Conservation (phyloP, 495 filamentous ascomycete genomes). For the Aspergillus steynii region DNA sequence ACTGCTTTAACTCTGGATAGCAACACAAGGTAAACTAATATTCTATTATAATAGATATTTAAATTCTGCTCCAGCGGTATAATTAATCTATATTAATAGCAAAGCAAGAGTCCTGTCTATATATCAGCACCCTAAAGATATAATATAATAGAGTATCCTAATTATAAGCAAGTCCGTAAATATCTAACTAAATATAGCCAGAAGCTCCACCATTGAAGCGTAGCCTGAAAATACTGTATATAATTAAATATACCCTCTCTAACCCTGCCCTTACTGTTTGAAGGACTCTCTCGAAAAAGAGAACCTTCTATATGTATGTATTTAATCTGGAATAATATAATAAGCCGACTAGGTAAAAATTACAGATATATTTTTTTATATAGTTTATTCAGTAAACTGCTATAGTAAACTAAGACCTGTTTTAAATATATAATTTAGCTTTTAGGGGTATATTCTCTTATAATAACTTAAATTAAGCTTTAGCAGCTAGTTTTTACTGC, state of each 20-base stretch:
- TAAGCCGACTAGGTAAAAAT: background rate
- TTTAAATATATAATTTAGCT: background rate
- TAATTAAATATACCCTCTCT: background rate
- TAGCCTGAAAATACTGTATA: background rate
- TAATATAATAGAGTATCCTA: background rate
- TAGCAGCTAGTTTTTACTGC: background rate
- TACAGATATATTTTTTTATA: background rate
- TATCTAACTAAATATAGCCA: background rate
- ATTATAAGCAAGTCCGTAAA: background rate
- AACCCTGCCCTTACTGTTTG: background rate
- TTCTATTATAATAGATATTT: no score
- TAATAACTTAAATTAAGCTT: background rate
- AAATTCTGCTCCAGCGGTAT: no score
- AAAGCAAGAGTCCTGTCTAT: no score
- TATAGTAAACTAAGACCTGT: background rate
- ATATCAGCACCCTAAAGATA: no score
- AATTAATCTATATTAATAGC: no score
- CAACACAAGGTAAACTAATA: no score
- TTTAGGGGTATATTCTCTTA: background rate
- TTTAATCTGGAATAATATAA: background rate
- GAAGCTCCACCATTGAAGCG: background rate
- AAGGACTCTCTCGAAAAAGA: background rate
- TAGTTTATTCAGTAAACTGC: background rate
- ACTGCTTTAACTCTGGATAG: background rate
- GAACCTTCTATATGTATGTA: background rate